Conservation (phyloP, 2,329 filamentous ascomycete species). For the Drechslera avenae region DNA sequence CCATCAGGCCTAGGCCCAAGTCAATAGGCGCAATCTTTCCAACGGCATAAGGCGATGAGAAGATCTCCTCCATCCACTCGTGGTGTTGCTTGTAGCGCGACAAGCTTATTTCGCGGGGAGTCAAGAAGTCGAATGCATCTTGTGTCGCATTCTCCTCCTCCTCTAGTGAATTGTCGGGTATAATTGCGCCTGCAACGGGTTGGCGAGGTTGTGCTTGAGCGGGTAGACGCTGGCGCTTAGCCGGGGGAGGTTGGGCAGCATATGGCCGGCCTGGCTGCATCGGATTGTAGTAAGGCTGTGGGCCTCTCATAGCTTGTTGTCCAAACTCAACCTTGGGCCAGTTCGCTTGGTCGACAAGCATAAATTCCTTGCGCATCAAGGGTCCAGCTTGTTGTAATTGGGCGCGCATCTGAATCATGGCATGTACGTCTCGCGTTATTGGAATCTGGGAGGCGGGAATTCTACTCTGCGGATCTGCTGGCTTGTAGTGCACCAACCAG, state of each 20-base stretch:
- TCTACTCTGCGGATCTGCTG: constrained; percentile 73
- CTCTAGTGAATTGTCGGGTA: constrained; percentile 63
- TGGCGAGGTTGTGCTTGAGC: constrained; percentile 52
- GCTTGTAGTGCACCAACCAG: constrained; percentile 90
- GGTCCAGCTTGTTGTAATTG: constrained; percentile 74
- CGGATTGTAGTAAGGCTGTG: constrained; percentile 43
- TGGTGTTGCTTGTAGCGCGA: constrained; percentile 92
- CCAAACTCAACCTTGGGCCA: constrained; percentile 86
- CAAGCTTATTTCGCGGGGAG: constrained; percentile 85
- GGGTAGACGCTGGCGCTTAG: constrained; percentile 53
- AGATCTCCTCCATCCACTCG: constrained; percentile 98
- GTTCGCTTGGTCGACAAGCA: constrained; percentile 85
- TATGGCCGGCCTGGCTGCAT: constrained; percentile 43
- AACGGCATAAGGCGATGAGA: constrained; percentile 86
- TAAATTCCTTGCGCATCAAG: constrained; percentile 85
- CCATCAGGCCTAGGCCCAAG: constrained; percentile 77
- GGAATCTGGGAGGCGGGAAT: constrained; percentile 72
- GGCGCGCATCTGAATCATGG: constrained; percentile 64
- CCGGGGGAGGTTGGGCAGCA: constrained; percentile 50
- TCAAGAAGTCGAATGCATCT: constrained; percentile 88
- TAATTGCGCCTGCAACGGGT: constrained; percentile 34
- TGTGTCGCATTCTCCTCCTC: constrained; percentile 89
- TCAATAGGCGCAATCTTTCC: constrained; percentile 85
- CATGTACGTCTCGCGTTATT: constrained; percentile 63
- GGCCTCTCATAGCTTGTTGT: constrained; percentile 34